phyloP scores from a whole-genome alignment of 305 asterid species.

The Rubia tinctorum region DNA sequence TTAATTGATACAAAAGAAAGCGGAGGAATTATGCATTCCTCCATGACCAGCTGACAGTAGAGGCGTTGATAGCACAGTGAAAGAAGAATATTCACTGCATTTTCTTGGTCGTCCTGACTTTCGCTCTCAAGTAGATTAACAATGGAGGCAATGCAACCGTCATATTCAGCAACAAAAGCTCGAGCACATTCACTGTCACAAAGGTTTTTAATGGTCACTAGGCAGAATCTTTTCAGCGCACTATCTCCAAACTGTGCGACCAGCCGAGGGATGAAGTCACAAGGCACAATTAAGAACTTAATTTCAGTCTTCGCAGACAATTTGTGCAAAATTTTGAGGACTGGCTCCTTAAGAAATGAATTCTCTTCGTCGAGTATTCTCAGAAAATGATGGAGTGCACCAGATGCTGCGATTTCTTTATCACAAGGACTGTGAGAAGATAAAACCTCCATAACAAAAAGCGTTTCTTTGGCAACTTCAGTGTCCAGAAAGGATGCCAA shows the following conservation, averaged over 20 bases:
- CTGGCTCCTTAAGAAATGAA: slow-evolving; percentile 45
- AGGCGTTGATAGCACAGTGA: slow-evolving; percentile 54
- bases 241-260: slow-evolving; percentile 42
- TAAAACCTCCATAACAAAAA: slow-evolving; percentile 44
- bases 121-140: slow-evolving; percentile 51
- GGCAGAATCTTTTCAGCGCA: slow-evolving; percentile 34
- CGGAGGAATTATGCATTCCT: slow-evolving; percentile 62
- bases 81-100: slow-evolving; percentile 63
- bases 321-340: slow-evolving; percentile 48
- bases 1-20: slow-evolving; percentile 52
- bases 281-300: slow-evolving; percentile 29
- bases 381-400: slow-evolving; percentile 43
- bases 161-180: slow-evolving; percentile 45
- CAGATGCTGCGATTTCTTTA: slow-evolving; percentile 42
- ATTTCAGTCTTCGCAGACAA: slow-evolving; percentile 39
- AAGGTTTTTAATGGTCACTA: slow-evolving; percentile 49
- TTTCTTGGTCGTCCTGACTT: slow-evolving; percentile 55
- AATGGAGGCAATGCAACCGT: slow-evolving; percentile 60
- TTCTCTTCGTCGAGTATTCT: slow-evolving; percentile 47
- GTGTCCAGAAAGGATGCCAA: slow-evolving; percentile 70
- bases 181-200: slow-evolving; percentile 37
- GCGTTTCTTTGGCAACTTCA: slow-evolving; percentile 54
- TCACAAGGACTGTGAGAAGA: slow-evolving; percentile 37
- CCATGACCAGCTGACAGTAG: slow-evolving; percentile 58
- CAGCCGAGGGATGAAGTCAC: slow-evolving; percentile 50